Conservation (phyloP, 2,329 filamentous ascomycete genomes). For the Cytospora mali region DNA sequence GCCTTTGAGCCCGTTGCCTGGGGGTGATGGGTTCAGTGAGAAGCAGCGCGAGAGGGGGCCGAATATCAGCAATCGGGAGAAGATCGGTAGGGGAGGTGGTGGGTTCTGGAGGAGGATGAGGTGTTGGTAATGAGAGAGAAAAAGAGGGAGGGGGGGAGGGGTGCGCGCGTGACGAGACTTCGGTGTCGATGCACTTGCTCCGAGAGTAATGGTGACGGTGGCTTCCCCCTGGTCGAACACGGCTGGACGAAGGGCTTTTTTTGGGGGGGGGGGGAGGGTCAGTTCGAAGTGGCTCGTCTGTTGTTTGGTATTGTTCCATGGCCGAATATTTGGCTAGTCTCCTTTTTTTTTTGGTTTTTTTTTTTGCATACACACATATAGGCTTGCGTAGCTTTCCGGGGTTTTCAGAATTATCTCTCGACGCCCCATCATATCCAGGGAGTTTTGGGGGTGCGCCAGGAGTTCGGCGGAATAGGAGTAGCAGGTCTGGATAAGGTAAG, state of each 20-base stretch:
- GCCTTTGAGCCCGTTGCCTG: constrained; percentile 57
- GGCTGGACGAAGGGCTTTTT: not conserved
- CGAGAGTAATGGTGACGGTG: not conserved
- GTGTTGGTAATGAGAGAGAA: no score
- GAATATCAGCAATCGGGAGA: constrained; percentile 44
- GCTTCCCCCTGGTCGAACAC: constrained; percentile 5
- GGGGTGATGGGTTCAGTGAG: constrained; percentile 41
- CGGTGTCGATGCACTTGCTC: not conserved
- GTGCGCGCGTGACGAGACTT: not conserved
- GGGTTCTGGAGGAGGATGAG: constrained; percentile 60
- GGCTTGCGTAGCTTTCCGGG: not conserved
- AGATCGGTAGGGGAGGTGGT: constrained; percentile 45
- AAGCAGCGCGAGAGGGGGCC: constrained; percentile 47
- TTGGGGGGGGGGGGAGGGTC: not conserved
- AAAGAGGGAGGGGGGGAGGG: not conserved
- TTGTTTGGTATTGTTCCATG: not conserved
- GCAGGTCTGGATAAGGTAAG: not conserved
- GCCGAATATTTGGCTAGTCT: not conserved
- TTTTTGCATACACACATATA: not conserved
- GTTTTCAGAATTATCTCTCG: not conserved
- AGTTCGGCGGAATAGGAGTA: not conserved
- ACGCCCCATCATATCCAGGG: not conserved
- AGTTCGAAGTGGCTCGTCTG: not conserved
- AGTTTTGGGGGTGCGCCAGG: not conserved
- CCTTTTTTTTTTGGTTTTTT: not conserved